Percentiles rank a stretch among this genome's conserved stretches.
These are phyloP conservation scores for Lentinus tigrinus DNA, from an alignment of 768 basidiomycete genomes.

Conservation along the genomic window DNA sequence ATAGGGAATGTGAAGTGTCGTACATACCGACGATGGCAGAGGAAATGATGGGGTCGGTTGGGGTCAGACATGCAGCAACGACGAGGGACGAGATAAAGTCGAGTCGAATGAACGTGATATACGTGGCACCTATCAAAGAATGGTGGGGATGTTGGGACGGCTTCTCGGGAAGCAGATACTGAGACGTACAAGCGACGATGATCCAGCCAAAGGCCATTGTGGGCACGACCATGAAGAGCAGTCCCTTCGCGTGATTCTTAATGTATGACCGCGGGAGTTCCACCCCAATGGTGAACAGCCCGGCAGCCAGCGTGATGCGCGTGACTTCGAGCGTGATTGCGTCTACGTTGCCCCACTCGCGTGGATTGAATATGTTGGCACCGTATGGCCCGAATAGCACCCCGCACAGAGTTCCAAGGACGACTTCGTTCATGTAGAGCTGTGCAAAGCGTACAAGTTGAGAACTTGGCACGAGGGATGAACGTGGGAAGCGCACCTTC, in stretches of 20 bases:
- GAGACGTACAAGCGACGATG: constrained; percentile 55
- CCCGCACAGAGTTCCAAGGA: constrained; percentile 78
- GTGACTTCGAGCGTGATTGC: constrained; percentile 84
- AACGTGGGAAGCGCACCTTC: constrained; percentile 42
- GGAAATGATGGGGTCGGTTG: constrained; percentile 93
- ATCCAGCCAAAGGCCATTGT: constrained; percentile 89
- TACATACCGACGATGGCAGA: constrained; percentile 69
- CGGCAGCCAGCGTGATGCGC: constrained; percentile 85
- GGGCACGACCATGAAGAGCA: constrained; percentile 70
- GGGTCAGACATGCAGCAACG: constrained; percentile 87
- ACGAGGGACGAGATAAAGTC: constrained; percentile 75
- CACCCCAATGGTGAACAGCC: constrained; percentile 93
- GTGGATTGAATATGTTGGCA: constrained; percentile 71
- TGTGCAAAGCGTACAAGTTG: constrained; percentile 29
- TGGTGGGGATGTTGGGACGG: too few relatives aligned
- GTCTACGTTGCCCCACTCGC: constrained; percentile 63
- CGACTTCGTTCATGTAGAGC: constrained; percentile 91
- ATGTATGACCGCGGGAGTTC: constrained; percentile 89
- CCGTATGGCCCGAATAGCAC: constrained; percentile 70
- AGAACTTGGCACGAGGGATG: not conserved
- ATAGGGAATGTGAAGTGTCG: not conserved
- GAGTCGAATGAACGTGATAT: constrained; percentile 38
- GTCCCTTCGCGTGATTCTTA: constrained; percentile 69
- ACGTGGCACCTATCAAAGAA: too few relatives aligned
- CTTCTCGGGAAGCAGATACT: too few relatives aligned